Conservation (phyloP, 2,329 filamentous ascomycete genomes). For the Hyphodiscus sp. region DNA sequence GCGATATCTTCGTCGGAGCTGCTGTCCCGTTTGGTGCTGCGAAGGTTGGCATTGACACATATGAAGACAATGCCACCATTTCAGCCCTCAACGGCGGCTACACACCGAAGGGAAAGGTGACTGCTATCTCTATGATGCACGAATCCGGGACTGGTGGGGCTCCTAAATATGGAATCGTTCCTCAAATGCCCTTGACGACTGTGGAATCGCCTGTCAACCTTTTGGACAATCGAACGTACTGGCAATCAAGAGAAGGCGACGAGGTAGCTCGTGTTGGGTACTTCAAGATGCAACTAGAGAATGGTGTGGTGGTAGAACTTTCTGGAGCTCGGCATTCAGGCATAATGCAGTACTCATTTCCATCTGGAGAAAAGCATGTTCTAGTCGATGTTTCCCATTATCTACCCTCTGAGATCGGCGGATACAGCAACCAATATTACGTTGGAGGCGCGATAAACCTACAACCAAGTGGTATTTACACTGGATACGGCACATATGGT, state of each 20-base stretch:
- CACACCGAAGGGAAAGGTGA: constrained; percentile 25
- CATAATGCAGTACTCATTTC: constrained; percentile 54
- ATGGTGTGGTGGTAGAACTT: constrained; percentile 51
- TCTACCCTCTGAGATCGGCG: constrained; percentile 33
- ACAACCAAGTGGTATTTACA: constrained; percentile 45
- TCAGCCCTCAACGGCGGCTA: background rate
- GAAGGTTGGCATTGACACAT: constrained; percentile 16
- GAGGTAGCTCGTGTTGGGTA: constrained; percentile 42
- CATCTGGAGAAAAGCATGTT: constrained; percentile 34
- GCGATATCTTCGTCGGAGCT: constrained; percentile 17
- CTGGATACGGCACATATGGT: constrained; percentile 55
- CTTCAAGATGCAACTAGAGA: constrained; percentile 50
- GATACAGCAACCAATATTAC: constrained; percentile 45
- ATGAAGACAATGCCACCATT: background rate
- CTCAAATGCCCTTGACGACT: constrained; percentile 44
- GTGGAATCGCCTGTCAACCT: background rate
- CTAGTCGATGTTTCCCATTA: constrained; percentile 60
- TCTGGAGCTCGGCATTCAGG: constrained; percentile 49
- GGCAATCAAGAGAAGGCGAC: constrained; percentile 33
- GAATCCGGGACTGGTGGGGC: constrained; percentile 62
- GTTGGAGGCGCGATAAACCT: constrained; percentile 50
- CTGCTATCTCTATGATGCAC: constrained; percentile 38
- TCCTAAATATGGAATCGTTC: constrained; percentile 61
- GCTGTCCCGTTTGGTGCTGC: constrained; percentile 18
- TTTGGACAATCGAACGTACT: background rate